Evolutionary conservation across 257 asterid genomes (phyloP), one percentile per base, ranked within the genome.

Genomic region (Salvia hispanica): DNA sequence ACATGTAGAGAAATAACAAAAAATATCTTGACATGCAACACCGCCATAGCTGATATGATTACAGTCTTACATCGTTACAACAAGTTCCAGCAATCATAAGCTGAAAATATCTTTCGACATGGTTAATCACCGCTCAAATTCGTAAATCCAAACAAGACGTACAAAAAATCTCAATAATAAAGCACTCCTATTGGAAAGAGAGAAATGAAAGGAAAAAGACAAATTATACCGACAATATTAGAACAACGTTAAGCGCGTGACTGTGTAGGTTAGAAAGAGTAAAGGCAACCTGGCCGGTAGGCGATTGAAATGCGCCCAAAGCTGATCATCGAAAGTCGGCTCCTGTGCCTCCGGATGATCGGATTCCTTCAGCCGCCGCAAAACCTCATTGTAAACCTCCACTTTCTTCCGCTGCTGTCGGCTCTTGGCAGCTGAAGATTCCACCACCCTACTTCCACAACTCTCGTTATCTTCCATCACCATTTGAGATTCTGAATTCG

Each of bases 301-400:
- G 60, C 97, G 96, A 78, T 85, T 88, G 77, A 93, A 93, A 83
- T 93, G 99, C 21, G 85, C 77, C 99, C 96, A 93, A 11, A 93
- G 95, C 65, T 82, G 81, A 79, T 88, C 86, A 55, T 83, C 90
- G 72, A 93, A 93, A 52, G 66, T 85, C 60, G 96, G 95, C 70
- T 84, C 81, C 76, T 77, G 78, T 46, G 90, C 86, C 75, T 90
- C 97, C 33, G 78, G 85, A 45, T 85, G 84, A 33, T 74, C 77
- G 2, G 82, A 72, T 59, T 93, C 96, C 68, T 79, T 86, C n/a
- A 93, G 90, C 77, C 96, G 84, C 64, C 96, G 84, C 69, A 93
- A 77, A 64, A 93, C 96, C 92, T 93, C 96, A 77, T 85, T 84
- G 81, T 86, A 90, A 42, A 93, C 97, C 84, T 93, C 95, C 57